Base-by-base conservation (phyloP, 2,329 filamentous ascomycete species). In the Pezicula carpinea region DNA sequence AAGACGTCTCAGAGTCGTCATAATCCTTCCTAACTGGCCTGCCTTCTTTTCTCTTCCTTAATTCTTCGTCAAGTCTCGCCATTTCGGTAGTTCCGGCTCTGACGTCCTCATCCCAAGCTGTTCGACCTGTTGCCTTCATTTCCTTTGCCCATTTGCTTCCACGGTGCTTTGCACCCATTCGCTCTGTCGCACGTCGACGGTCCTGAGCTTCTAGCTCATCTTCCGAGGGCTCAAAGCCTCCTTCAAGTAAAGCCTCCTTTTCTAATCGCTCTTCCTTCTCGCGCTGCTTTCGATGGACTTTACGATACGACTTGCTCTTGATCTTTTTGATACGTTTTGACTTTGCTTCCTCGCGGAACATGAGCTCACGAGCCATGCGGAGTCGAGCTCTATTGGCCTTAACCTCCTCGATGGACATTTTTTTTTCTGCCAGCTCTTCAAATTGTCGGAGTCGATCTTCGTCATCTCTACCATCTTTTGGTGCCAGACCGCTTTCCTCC, bases 261-360 rank as follows among this genome's bases (percentile, higher is more conserved):
- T 85, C 80, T 41, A 75, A 69, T 50, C 80, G 69, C 42, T 78
- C 74, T 49, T 77, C 62, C 53, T 74, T 75, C 62, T 85, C 79
- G 13, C 80, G 74, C 62, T 87, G 87, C 63, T 86, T 96, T 32
- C 92, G 83, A 67, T 97, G 92, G 13, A 97, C 85, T 38, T 91
- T 85, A 46, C 92, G 87, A 64, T 95, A 99, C 0, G 90, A 81
- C 67, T 96, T 99, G 64, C 88, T 95, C 76, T 99, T 99, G 71
- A 99, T 99, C 74, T 97, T 97, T 72, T 96, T 96, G 69, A 99
- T 89, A 19, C 93, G 85, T 69, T 91, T 95, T 6, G 90, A 81
- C 47, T 90, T 85, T 36, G 90, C 84, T 61, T 95, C 86, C 68
- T 97, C 92, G 10, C 91, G 80, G 59, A 95, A 96, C 54, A 92